Evolutionary conservation across 129 eudicot species (phyloP).

Genomic region (Artemisia annua): DNA sequence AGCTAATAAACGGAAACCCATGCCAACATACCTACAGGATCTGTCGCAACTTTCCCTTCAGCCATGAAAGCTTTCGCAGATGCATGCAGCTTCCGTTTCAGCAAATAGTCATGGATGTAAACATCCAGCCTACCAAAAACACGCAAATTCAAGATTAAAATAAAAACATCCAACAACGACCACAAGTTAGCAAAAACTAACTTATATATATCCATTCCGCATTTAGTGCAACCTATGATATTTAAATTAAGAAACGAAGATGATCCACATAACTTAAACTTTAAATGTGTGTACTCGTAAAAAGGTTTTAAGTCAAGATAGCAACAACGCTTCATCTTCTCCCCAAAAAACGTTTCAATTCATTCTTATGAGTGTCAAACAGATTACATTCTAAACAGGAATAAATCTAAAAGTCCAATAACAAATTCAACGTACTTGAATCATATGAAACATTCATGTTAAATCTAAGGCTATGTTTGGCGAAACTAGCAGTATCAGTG

Average conservation of each 20-base stretch:
- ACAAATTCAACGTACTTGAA: neutral
- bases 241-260: constrained; percentile 5
- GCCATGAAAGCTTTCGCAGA: constrained; percentile 99
- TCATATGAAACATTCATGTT: neutral
- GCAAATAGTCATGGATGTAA: constrained; percentile 90
- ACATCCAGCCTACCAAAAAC: constrained; percentile 83
- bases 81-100: constrained; percentile 85
- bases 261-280: neutral
- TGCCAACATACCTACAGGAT: constrained; percentile 81
- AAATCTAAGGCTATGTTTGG: constrained; percentile 11
- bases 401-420: neutral
- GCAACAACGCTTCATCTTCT: neutral
- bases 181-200: constrained; percentile 1
- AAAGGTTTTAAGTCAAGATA: neutral
- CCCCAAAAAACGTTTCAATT: neutral
- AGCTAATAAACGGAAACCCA: neutral
- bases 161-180: constrained; percentile 16
- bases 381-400: neutral
- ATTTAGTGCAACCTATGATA: neutral
- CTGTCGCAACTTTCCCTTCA: constrained; percentile 98
- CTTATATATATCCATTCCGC: constrained; percentile 1
- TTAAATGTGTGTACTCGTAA: neutral
- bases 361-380: neutral
- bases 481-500: constrained; percentile 11
- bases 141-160: constrained; percentile 10